Percentiles rank a stretch among this genome's conserved stretches.
phyloP scores from a whole-genome alignment of 805 yeast species.

The Candida sonorensis region DNA sequence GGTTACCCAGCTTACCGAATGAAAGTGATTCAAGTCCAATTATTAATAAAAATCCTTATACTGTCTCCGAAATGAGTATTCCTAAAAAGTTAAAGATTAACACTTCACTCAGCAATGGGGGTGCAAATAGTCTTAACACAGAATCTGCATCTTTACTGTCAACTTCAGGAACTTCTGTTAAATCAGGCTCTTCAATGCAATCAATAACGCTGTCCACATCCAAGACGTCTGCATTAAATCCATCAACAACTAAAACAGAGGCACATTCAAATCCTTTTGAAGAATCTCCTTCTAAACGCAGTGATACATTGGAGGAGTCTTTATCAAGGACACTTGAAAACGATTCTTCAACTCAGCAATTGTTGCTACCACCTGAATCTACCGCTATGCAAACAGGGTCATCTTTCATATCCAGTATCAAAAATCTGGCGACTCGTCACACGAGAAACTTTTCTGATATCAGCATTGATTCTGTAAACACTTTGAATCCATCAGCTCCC shows the following conservation, averaged over 20 bases:
- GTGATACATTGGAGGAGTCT: slow-evolving; percentile 7
- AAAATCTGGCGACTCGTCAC: slow-evolving; percentile 13
- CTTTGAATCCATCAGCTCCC: slow-evolving; percentile 10
- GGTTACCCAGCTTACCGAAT: too few species aligned
- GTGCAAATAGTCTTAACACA: slow-evolving; percentile 1
- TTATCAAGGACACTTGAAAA: slow-evolving; percentile 8
- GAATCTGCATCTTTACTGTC: slow-evolving; percentile 9
- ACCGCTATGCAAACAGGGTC: slow-evolving; percentile 4
- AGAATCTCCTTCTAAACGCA: slow-evolving; percentile 7
- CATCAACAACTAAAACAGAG: slow-evolving; percentile 45
- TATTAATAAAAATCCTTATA: too few species aligned
- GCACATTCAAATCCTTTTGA: slow-evolving; percentile 31
- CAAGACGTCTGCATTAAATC: slow-evolving; percentile 42
- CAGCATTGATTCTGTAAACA: slow-evolving; percentile 10
- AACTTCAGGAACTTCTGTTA: slow-evolving; percentile 15
- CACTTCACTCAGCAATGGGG: too few species aligned
- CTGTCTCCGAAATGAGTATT: background rate
- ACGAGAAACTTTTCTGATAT: slow-evolving; percentile 14
- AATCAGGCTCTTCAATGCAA: slow-evolving; percentile 12
- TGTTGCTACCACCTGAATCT: slow-evolving; percentile 14
- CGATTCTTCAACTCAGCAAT: slow-evolving; percentile 10
- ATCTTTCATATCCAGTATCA: slow-evolving; percentile 17
- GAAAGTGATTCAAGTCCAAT: too few species aligned
- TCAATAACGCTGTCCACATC: slow-evolving; percentile 19
- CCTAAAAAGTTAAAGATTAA: background rate